phyloP scores from a whole-genome alignment of 495 filamentous ascomycete genomes.

The Penicillium bialowiezense region DNA sequence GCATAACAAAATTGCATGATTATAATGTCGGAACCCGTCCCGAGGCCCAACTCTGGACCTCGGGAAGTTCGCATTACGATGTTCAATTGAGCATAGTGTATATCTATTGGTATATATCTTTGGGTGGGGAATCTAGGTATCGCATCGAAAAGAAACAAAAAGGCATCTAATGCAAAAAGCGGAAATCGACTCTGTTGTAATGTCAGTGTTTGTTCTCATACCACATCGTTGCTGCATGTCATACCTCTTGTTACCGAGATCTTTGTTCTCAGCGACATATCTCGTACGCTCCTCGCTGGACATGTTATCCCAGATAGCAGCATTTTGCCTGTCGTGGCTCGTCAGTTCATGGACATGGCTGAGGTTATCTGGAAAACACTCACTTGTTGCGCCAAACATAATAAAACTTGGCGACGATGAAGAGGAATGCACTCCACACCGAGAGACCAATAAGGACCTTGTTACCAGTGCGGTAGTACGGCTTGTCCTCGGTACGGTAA shows the following conservation, averaged over 20 bases:
- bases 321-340: slow-evolving; percentile 28
- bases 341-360: background rate
- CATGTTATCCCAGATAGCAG: slow-evolving; percentile 58
- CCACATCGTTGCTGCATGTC: background rate
- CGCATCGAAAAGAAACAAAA: too few species aligned
- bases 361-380: slow-evolving; percentile 6
- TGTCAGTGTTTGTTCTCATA: background rate
- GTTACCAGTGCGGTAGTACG: slow-evolving; percentile 65
- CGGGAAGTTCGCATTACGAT: too few species aligned
- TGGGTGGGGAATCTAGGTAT: too few species aligned
- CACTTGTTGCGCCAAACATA: slow-evolving; percentile 61
- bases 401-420: slow-evolving; percentile 56
- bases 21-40: too few species aligned
- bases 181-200: slow-evolving; percentile 47
- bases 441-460: slow-evolving; percentile 57
- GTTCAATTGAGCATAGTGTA: background rate
- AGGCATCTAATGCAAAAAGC: slow-evolving; percentile 42
- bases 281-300: slow-evolving; percentile 54
- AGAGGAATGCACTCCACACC: slow-evolving; percentile 51
- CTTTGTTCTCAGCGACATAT: slow-evolving; percentile 63
- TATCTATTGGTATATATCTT: background rate
- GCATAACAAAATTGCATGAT: too few species aligned
- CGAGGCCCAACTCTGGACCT: too few species aligned
- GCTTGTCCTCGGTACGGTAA: slow-evolving; percentile 64
- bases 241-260: slow-evolving; percentile 69